Evolutionary conservation across 306 rosid genomes (phyloP), one percentile per base, ranked within the genome.

Genomic region (Chamaecrista fasciculata): DNA sequence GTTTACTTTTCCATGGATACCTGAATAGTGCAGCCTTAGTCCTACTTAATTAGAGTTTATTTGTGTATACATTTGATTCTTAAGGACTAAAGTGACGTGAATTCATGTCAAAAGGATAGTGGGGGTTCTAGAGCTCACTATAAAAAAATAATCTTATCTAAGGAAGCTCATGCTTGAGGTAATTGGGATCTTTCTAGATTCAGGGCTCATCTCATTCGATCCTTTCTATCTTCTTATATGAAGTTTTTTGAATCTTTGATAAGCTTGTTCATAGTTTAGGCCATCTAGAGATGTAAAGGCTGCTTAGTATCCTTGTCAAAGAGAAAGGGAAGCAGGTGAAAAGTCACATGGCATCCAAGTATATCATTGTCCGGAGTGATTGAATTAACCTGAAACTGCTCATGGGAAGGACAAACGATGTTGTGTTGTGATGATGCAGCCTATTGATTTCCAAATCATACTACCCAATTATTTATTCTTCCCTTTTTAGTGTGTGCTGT

Each of bases 121-220:
- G 6, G 15, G 28, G 28, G 56, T 19, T 20, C 24, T 50, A 86
- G 79, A 74, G 91, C 91, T 51, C 31, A 20, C 6, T 21, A 51
- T 19, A 51, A 23, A 51, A 51, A 20, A 20, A 11, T 11, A 9
- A 23, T 51, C 58, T 10, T 9, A 51, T 23, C 11, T 20, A 19
- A 49, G 8, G 14, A 21, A 20, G 31, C 2, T 0, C 31, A 51
- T 50, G 25, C 28, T 51, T 51, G 0, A 25, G 60, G 16, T 11
- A 11, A 11, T 51, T 51, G 58, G 59, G 16, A 51, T 11, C 11
- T 51, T 51, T 51, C 33, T 11, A 23, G 33, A 25, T n/a, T n/a
- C n/a, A n/a, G 16, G 15, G 33, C 5, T 11, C 2, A 9, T 11
- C 31, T 24, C 59, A 11, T 9, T 52, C 26, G 8, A 4, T 12